Evolutionary conservation across 129 eudicot species (phyloP), one percentile per base, ranked within the genome.

Genomic region (Glebionis coronaria): DNA sequence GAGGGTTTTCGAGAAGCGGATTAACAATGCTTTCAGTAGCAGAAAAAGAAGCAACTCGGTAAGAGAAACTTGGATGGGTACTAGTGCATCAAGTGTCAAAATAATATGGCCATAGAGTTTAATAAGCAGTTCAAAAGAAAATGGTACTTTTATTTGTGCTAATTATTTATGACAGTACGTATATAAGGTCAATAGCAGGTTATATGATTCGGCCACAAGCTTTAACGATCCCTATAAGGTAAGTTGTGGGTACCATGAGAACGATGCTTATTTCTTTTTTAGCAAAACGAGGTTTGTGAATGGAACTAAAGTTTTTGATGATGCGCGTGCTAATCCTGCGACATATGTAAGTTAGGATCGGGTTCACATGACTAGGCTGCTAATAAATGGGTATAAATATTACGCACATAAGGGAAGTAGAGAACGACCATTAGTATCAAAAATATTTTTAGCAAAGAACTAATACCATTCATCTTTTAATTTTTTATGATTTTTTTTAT

Each of bases 291-390:
- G 68, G 25, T 69, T 40, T 7, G 71, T 78, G 46, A 85, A 86
- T 51, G 95, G 87, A 47, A 79, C 84, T 1, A 79, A 61, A 21
- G 63, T 83, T 6, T 61, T 27, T 47, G 97, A 80, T 13, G 80
- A 65, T 23, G 55, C 85, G 5, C 87, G 97, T 56, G 74, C 46
- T 12, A 40, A 75, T 21, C 91, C 95, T 13, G 56, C 67, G 3
- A 29, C 61, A 3, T 71, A 70, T 60, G 53, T 90, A 47, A 78
- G 65, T 59, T 90, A 88, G 95, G 97, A 90, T 25, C 87, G 82
- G 0, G 79, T 84, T 18, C 94, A 90, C 63, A 83, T 69, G 76
- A 65, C 93, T 27, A 86, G 74, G 86, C 90, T 40, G 96, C 88
- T 3, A 83, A 78, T 63, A 82, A 61, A 8, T 86, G 88, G 94